Conservation (phyloP, 2,329 filamentous ascomycete genomes). For the Penicillium sp. region DNA sequence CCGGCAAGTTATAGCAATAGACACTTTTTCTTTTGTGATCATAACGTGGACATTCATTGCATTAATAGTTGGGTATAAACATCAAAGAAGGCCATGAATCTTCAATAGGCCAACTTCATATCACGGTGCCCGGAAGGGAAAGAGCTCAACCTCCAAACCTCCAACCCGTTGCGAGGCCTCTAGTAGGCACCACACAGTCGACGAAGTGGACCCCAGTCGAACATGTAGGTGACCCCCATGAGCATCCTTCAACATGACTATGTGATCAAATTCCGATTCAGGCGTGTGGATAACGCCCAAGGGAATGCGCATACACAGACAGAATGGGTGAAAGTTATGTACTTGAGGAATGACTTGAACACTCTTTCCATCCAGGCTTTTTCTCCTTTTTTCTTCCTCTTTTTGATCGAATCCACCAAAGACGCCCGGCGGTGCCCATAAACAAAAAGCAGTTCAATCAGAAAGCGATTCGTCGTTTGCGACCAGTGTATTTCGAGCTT, state of each 20-base stretch:
- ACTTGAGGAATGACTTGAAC: not conserved
- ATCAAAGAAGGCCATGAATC: slow-evolving; percentile 6
- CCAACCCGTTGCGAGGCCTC: not conserved
- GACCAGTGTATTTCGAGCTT: slow-evolving; percentile 88
- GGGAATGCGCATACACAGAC: not conserved
- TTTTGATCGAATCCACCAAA: not conserved
- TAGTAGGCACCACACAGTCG: not conserved
- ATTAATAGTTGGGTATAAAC: slow-evolving; percentile 15
- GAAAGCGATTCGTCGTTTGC: slow-evolving; percentile 78
- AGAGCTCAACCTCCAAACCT: not conserved
- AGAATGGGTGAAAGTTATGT: not conserved
- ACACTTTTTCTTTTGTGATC: slow-evolving; percentile 23
- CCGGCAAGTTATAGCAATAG: slow-evolving; percentile 29
- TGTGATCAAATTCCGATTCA: not conserved
- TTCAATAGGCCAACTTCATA: slow-evolving; percentile 1
- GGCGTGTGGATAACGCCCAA: not conserved
- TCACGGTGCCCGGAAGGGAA: not conserved
- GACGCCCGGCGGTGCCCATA: not conserved
- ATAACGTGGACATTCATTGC: slow-evolving; percentile 11
- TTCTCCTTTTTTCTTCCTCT: not conserved
- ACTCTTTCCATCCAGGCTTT: not conserved
- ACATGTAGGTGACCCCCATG: not conserved
- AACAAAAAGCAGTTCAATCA: slow-evolving; percentile 42
- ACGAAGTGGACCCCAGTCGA: not conserved
- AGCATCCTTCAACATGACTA: not conserved